Percentiles rank a stretch among this genome's conserved stretches.
Conservation (phyloP, 768 basidiomycete species). For the Lanmaoa pseudosensibilis region DNA sequence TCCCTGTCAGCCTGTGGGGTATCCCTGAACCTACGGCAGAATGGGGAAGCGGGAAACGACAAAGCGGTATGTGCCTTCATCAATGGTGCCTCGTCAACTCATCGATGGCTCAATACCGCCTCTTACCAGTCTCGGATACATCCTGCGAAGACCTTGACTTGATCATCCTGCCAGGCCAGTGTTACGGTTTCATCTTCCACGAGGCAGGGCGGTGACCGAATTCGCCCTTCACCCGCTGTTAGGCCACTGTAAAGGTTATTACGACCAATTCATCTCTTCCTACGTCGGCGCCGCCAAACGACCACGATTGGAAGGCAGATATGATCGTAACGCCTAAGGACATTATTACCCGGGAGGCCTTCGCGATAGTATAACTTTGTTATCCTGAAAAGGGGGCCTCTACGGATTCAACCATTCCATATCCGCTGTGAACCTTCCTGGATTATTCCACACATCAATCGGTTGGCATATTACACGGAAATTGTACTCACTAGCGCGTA, state of each 20-base stretch:
- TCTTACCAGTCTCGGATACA: conserved; percentile 31
- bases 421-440: conserved; percentile 24
- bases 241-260: conserved; percentile 84
- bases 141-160: conserved; percentile 52
- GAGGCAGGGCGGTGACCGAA: conserved; percentile 9
- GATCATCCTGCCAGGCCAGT: conserved; percentile 65
- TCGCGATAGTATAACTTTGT: conserved; percentile 22
- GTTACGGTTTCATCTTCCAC: conserved; percentile 6
- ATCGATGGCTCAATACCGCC: conserved; percentile 2
- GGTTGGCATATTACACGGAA: conserved; percentile 15
- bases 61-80: conserved; percentile 47
- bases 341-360: conserved; percentile 26
- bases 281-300: conserved; percentile 45
- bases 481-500: conserved; percentile 30
- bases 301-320: conserved; percentile 65
- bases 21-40: conserved; percentile 63
- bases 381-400: not conserved
- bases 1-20: conserved; percentile 69
- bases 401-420: conserved; percentile 23
- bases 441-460: conserved; percentile 10
- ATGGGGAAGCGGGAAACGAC: conserved; percentile 46
- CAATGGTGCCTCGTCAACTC: not conserved
- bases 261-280: conserved; percentile 67
- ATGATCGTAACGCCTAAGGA: conserved; percentile 52
- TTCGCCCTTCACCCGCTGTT: conserved; percentile 35